Base-by-base conservation (phyloP, 169 alveolate genomes). In the Ichthyophthirius multifiliis region DNA sequence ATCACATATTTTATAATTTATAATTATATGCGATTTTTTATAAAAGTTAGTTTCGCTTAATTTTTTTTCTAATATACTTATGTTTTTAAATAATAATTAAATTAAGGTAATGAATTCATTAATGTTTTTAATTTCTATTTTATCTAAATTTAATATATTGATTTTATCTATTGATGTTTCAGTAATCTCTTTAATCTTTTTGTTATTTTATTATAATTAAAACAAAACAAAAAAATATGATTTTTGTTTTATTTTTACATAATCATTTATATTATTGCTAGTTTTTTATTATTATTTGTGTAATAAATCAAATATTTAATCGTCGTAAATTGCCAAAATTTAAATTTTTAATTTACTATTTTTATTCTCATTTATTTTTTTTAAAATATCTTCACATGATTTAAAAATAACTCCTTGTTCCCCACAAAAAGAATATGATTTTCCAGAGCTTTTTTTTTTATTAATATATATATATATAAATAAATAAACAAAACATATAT, bases 401-500 rank as follows among this genome's bases (percentile, higher is more conserved):
- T 55, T 55, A 55, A 55, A 55, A 2, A 55, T 39, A 55, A 55
- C 31, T 27, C 71, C 71, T 55, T 55, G 23, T 55, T 55, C 41
- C 31, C 71, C 71, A 55, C 71, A 27, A 55, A 27, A 55, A 55
- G 43, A 27, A 18, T 27, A 55, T 6, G 43, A 27, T 27, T 55
- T 55, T 10, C 71, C 71, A 55, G 71, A 34, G 23, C 71, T 55
- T n/a, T n/a, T n/a, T n/a, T n/a, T n/a, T n/a, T n/a, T n/a, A n/a
- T n/a, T n/a, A n/a, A n/a, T n/a, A n/a, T n/a, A n/a, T n/a, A n/a
- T n/a, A n/a, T n/a, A n/a, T n/a, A n/a, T n/a, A n/a, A n/a, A n/a
- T n/a, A n/a, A n/a, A n/a, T n/a, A n/a, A n/a, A n/a, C n/a, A n/a
- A n/a, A n/a, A n/a, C n/a, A n/a, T n/a, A n/a, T n/a, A n/a, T n/a